Conservation (phyloP, 306 rosid species). For the Crataegus laevigata region DNA sequence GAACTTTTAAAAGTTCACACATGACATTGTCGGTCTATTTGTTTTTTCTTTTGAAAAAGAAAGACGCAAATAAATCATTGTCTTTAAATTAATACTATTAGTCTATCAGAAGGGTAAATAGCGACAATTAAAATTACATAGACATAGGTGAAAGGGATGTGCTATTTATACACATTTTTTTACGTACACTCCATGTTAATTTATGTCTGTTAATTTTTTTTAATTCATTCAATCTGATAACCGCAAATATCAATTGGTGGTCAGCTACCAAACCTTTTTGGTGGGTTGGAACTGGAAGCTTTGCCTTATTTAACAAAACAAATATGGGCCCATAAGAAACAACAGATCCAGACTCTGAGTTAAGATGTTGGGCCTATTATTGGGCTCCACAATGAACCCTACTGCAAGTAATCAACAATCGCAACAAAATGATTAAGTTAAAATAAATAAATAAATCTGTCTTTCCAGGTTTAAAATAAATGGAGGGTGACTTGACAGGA, state of each 20-base stretch:
- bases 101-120: neutral
- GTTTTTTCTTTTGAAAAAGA: too few relatives aligned
- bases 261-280: slow-evolving; percentile 8
- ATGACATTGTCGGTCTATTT: too few relatives aligned
- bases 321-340: slow-evolving; percentile 28
- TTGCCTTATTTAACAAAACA: slow-evolving; percentile 23
- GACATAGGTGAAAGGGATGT: neutral
- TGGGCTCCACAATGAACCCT: slow-evolving; percentile 39
- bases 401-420: slow-evolving; percentile 17
- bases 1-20: too few relatives aligned
- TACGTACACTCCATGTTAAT: rapidly evolving
- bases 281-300: slow-evolving; percentile 32
- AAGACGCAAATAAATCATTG: neutral
- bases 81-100: neutral
- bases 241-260: neutral
- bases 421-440: neutral
- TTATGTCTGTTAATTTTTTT: too few relatives aligned
- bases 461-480: slow-evolving; percentile 30
- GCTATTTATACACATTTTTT: too few relatives aligned
- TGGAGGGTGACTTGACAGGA: slow-evolving; percentile 45
- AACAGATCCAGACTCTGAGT: slow-evolving; percentile 18
- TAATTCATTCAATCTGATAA: too few relatives aligned
- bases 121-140: too few relatives aligned
- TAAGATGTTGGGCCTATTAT: slow-evolving; percentile 42
- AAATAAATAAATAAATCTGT: slow-evolving; percentile 18